Base-by-base conservation (phyloP, 805 yeast species). In the Cyberlindnera bimundalis region DNA sequence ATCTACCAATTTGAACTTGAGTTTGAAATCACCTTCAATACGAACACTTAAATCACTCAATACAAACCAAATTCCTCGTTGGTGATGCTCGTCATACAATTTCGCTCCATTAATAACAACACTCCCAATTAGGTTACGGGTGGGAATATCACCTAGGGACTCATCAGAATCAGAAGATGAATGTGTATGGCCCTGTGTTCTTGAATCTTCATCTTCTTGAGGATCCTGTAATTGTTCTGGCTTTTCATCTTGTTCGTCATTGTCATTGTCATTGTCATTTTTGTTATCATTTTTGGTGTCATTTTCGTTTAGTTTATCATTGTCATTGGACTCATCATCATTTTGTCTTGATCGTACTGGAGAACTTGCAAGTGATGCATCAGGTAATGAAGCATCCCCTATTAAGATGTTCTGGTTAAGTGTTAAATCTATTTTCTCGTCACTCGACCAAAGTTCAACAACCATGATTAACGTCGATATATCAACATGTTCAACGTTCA, bases 1-100 rank as follows among this genome's bases (percentile, higher is more conserved):
- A 37, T 68, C 62, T 23, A 64, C 61, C 39, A 68, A 60, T 8
- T 59, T 53, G 33, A 65, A 59, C 49, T 61, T 65, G 28, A 68
- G 56, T 40, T 55, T 65, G 58, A 62, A 68, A 17, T 62, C 64
- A 23, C 73, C 73, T 44, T 68, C 73, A 11, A 65, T 64, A 19
- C 73, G 58, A 6, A 68, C 66, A 6, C 70, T 65, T 17, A 68
- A 50, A 42, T 68, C 73, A 27, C 66, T 68, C 33, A 67, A 45
- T 6, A 68, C 61, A 44, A 68, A 68, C 73, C 73, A 68, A 16
- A 68, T 62, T 2, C 73, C 71, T 16, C 55, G 50, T 5, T 55
- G 48, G 23, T 61, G 59, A 1, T 57, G 46, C 11, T 65, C 64
- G 42, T 67, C 71, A 31, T 58, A 55, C 10, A 68, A 52, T 45